These are phyloP conservation scores for Meyerozyma carpophila DNA, from an alignment of 1,139 yeast genomes.

Conservation along the genomic window DNA sequence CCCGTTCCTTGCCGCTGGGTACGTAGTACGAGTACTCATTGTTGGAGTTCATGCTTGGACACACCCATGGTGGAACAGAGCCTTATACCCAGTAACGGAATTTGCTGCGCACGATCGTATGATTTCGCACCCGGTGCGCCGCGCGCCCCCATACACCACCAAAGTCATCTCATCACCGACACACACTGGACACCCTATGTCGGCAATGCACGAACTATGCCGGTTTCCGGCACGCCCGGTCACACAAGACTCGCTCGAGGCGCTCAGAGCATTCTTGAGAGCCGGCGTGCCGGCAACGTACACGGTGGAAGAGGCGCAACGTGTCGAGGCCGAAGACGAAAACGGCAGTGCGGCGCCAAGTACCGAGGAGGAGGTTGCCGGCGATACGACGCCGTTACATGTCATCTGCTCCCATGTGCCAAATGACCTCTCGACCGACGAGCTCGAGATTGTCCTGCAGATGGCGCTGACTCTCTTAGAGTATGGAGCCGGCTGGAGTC, in stretches of 20 bases:
- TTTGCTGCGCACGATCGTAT: neutral
- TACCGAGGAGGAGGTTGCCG: neutral
- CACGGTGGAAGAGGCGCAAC: conserved; percentile 70
- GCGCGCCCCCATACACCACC: neutral
- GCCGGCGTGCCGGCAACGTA: conserved; percentile 79
- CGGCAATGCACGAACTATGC: conserved; percentile 68
- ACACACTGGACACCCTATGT: conserved; percentile 32
- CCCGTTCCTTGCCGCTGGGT: neutral
- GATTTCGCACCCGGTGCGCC: neutral
- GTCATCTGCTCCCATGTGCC: conserved; percentile 53
- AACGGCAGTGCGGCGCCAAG: conserved; percentile 44
- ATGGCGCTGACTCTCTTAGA: conserved; percentile 67
- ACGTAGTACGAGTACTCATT: neutral
- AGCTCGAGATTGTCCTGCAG: conserved; percentile 39
- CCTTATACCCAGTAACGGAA: neutral
- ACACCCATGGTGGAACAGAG: neutral
- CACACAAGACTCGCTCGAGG: conserved; percentile 35
- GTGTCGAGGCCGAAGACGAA: conserved; percentile 39
- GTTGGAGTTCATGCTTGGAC: neutral
- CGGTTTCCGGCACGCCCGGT: conserved; percentile 55
- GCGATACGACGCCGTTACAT: conserved; percentile 70
- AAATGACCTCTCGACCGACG: conserved; percentile 33
- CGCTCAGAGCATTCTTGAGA: conserved; percentile 42
- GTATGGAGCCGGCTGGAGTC: conserved; percentile 91
- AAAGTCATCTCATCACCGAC: neutral